Percentiles rank a stretch among this genome's conserved stretches.
phyloP scores from a whole-genome alignment of 208 protist genomes.

The Angomonas deanei region DNA sequence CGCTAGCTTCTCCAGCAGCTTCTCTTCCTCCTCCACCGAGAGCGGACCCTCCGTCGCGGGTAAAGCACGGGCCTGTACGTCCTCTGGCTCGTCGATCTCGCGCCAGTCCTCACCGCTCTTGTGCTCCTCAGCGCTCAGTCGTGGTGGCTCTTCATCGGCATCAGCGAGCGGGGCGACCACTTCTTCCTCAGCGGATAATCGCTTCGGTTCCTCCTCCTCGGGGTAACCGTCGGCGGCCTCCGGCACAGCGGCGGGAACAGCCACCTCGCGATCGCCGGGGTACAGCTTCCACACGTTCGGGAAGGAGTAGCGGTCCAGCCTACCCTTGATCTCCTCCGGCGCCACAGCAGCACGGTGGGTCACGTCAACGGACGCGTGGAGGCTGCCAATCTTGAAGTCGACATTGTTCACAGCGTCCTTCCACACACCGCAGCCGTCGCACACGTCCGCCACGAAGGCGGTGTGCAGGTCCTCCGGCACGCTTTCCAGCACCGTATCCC shows the following conservation, averaged over 20 bases:
- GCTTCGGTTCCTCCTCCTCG: background rate
- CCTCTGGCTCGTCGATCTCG: too few relatives aligned
- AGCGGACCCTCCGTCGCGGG: too few relatives aligned
- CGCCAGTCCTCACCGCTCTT: too few relatives aligned
- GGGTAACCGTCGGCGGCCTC: background rate
- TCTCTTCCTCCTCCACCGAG: background rate
- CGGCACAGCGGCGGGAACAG: background rate
- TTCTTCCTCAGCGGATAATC: background rate
- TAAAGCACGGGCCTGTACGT: too few relatives aligned
- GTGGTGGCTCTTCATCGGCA: too few relatives aligned
- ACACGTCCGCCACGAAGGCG: background rate
- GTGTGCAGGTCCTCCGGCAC: background rate
- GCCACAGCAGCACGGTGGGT: background rate
- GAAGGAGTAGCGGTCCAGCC: background rate
- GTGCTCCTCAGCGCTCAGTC: too few relatives aligned
- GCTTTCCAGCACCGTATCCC: background rate
- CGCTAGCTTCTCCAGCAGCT: background rate
- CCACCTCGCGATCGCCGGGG: background rate
- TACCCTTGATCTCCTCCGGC: background rate
- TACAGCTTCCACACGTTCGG: background rate
- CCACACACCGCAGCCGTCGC: background rate
- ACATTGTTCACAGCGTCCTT: background rate
- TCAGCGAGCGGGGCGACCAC: too few relatives aligned
- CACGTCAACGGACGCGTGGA: background rate
- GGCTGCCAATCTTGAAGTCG: background rate